Evolutionary conservation across 2,329 filamentous ascomycete genomes (phyloP).

Genomic region (Fusarium denticulatum): DNA sequence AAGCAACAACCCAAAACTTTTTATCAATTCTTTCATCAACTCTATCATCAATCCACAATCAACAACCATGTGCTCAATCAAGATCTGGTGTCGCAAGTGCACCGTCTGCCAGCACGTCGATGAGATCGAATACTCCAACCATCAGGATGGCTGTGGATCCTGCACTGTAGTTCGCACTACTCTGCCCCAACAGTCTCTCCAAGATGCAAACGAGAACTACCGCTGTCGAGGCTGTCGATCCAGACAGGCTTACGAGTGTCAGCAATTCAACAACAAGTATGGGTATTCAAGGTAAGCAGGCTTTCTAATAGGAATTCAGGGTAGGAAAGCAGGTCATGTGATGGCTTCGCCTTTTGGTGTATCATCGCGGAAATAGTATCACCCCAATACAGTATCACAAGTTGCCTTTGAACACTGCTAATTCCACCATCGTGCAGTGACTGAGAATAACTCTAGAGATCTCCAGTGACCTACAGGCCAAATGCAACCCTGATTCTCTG

Average conservation of each 20-base stretch:
- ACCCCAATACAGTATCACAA: slow-evolving; percentile 12
- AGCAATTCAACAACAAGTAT: background rate
- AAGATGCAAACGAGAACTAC: slow-evolving; percentile 7
- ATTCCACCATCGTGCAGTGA: background rate
- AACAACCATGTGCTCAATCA: background rate
- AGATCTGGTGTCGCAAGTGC: slow-evolving; percentile 13
- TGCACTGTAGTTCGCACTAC: background rate
- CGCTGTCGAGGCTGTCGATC: slow-evolving; percentile 9
- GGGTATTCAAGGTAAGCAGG: background rate
- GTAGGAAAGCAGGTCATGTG: background rate
- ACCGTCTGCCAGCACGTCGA: background rate
- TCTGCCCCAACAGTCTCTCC: background rate
- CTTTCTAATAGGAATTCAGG: background rate
- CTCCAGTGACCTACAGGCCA: background rate
- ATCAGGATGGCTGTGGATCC: no score
- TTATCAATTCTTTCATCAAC: background rate
- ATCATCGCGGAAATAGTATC: background rate
- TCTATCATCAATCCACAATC: background rate
- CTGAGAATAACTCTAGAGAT: background rate
- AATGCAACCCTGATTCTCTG: background rate
- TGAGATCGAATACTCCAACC: background rate
- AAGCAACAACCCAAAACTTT: background rate
- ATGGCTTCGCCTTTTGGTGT: background rate
- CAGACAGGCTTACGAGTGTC: background rate
- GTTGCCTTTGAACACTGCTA: slow-evolving; percentile 2